Evolutionary conservation across 352 stramenopile species (phyloP), one percentile per base, ranked within the genome.

Genomic region (Phytophthora nicotianae): DNA sequence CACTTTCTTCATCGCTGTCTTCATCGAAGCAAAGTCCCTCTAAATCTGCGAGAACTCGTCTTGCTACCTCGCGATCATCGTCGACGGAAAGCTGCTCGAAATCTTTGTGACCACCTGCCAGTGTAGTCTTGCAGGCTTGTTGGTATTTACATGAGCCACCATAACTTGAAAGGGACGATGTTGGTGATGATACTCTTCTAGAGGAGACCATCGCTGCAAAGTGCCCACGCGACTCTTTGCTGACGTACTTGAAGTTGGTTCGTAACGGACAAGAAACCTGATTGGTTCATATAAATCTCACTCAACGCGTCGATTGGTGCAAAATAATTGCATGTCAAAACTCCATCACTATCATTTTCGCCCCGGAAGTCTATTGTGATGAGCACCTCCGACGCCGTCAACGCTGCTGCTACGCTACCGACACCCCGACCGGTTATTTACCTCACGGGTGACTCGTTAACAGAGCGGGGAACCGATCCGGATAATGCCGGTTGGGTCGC

Each of bases 391-490:
- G 38, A 65, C 53, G 26, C 23, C 19, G 20, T 20, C 35, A 51
- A 37, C 40, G 40, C 10, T 45, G 43, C 58, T 35, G 13, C 46
- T 21, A 21, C 29, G 9, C 14, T 24, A 23, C 55, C 50, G 17
- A 42, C 41, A 27, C 48, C 56, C 4, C 62, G 64, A 33, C 43
- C 73, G n/a, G 65, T 87, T 17, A 63, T 86, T 45, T 74, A 73
- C 55, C 50, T 79, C 29, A 66, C 69, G 23, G 77, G 77, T 8
- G 80, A 89, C 60, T 87, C 77, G 14, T 52, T 87, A 16, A 89
- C 80, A n/a, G 32, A 88, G 50, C 65, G 45, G 13, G 76, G 62
- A 19, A 70, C 67, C 0, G 56, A 86, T 14, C 57, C 64, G 6
- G 27, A 56, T 5, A 65, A 53, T 38, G 51, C 46, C 17, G 78